Percentiles rank a stretch among this genome's conserved stretches.
Evolutionary conservation across 2,329 filamentous ascomycete species (phyloP).

Genomic region (Parascedosporium putredinis): DNA sequence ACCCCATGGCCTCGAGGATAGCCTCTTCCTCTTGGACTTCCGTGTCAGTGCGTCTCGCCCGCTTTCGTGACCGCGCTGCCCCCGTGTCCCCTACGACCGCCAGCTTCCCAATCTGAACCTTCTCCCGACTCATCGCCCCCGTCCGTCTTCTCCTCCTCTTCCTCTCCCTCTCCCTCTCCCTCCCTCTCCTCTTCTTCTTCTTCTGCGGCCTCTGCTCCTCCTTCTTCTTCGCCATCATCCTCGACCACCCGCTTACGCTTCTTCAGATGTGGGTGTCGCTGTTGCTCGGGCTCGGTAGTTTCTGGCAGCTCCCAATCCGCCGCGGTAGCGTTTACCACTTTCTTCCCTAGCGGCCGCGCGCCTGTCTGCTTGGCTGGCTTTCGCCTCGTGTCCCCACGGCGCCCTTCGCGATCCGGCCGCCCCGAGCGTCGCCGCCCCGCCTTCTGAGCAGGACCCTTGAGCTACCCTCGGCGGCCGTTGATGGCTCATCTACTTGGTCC

Average conservation of each 20-base stretch:
- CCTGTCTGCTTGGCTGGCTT: background rate
- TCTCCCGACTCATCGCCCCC: background rate
- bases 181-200: background rate
- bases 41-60: background rate
- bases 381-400: background rate
- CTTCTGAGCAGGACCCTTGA: background rate
- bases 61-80: slow-evolving; percentile 6
- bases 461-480: background rate
- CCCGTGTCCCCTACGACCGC: background rate
- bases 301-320: slow-evolving; percentile 3
- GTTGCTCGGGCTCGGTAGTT: background rate
- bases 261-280: too few species aligned
- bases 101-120: background rate
- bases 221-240: background rate
- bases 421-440: slow-evolving; percentile 1
- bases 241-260: background rate
- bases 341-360: background rate
- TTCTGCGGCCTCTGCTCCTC: background rate
- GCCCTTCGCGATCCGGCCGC: background rate
- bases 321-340: background rate
- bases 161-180: slow-evolving; percentile 13
- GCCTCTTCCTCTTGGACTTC: slow-evolving; percentile 2
- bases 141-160: slow-evolving; percentile 11
- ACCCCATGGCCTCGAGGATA: background rate
- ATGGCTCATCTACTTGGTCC: slow-evolving; percentile 1